These are phyloP conservation scores for Metarhizium sp. DNA, from an alignment of 2,329 filamentous ascomycete genomes.

Conservation along the genomic window DNA sequence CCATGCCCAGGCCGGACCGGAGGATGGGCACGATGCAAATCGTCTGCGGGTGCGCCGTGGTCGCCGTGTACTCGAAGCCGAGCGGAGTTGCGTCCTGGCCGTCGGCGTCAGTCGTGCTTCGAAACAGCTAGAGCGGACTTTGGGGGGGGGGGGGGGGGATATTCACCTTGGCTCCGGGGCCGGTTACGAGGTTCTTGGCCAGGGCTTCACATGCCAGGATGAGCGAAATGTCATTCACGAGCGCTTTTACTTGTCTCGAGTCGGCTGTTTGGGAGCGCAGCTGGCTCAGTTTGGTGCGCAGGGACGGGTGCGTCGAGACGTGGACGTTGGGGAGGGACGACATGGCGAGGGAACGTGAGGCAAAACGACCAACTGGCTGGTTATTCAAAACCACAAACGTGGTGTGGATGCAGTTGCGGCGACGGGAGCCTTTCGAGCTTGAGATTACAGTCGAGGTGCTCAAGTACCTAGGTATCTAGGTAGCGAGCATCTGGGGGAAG, in stretches of 20 bases:
- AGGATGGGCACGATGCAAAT: conserved; percentile 86
- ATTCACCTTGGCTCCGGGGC: conserved; percentile 53
- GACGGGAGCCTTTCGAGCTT: not conserved
- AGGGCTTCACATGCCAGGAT: conserved; percentile 80
- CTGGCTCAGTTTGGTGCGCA: conserved; percentile 81
- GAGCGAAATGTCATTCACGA: conserved; percentile 79
- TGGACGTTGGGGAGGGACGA: conserved; percentile 53
- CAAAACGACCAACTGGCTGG: too few relatives aligned
- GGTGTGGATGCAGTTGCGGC: not conserved
- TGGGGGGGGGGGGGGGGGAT: not conserved
- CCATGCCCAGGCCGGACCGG: conserved; percentile 85
- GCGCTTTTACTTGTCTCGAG: conserved; percentile 65
- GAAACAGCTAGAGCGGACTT: not conserved
- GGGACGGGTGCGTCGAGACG: conserved; percentile 76
- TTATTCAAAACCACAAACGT: not conserved
- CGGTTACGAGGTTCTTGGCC: conserved; percentile 47
- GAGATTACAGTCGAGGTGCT: too few relatives aligned
- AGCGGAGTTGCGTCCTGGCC: conserved; percentile 67
- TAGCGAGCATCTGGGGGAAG: not conserved
- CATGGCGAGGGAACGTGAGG: conserved; percentile 15
- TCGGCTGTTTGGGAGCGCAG: conserved; percentile 65
- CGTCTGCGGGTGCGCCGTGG: conserved; percentile 50
- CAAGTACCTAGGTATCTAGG: too few relatives aligned
- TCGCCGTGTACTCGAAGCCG: conserved; percentile 63
- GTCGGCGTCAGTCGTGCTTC: not conserved